Percentiles rank a stretch among this genome's conserved stretches.
Conservation (phyloP, 352 stramenopile species). For the Globisporangium lucens region DNA sequence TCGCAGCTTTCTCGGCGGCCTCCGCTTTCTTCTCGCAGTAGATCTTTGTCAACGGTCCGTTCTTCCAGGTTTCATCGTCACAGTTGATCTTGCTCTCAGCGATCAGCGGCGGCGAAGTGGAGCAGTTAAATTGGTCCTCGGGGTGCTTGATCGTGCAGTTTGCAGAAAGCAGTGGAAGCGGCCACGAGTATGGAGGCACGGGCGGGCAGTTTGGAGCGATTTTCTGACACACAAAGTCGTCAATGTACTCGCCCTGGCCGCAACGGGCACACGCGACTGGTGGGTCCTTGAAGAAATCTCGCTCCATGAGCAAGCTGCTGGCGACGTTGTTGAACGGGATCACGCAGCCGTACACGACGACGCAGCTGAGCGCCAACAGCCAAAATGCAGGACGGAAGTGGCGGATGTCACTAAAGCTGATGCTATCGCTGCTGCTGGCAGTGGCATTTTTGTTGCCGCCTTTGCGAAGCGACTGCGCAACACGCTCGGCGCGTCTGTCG, state of each 20-base stretch:
- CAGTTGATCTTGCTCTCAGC: conserved; percentile 77
- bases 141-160: conserved; percentile 73
- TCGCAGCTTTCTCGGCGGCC: conserved; percentile 67
- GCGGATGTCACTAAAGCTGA: conserved; percentile 72
- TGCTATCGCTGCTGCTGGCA: conserved; percentile 25
- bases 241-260: conserved; percentile 49
- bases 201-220: conserved; percentile 50
- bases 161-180: conserved; percentile 56
- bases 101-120: conserved; percentile 53
- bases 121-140: conserved; percentile 59
- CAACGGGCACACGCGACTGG: conserved; percentile 48
- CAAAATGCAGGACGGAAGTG: conserved; percentile 87
- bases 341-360: conserved; percentile 92
- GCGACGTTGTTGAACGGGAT: conserved; percentile 95
- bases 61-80: conserved; percentile 71
- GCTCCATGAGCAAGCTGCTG: conserved; percentile 89
- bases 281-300: conserved; percentile 83
- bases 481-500: conserved; percentile 59
- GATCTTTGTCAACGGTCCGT: conserved; percentile 48
- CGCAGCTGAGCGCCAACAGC: conserved; percentile 86
- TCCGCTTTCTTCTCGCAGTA: conserved; percentile 68
- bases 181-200: conserved; percentile 73
- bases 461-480: conserved; percentile 13
- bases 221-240: conserved; percentile 44
- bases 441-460: conserved; percentile 11